Base-by-base conservation (phyloP, 2,329 filamentous ascomycete genomes). In the Beauveria rudraprayagi region DNA sequence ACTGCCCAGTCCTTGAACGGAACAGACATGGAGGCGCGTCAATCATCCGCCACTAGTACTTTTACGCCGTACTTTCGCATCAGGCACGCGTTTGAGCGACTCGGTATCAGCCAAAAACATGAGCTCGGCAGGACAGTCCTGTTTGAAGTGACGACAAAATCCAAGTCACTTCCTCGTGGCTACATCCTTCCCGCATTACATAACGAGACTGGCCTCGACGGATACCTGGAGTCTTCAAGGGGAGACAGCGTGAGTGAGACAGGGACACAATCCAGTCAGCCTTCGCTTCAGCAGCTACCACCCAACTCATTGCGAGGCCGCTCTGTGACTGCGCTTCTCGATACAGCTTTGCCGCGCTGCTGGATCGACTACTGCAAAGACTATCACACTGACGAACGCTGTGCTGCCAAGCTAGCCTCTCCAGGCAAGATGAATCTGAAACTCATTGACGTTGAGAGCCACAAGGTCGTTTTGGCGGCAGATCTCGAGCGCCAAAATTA, bases 31-130 rank as follows among this genome's bases (percentile, higher is more conserved):
- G 46, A 34, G 19, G n/a, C 52, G 24, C 53, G 26, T 14, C 37
- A 47, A 17, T 9, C 9, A 19, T 3, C 57, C 17, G 28, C 28
- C 19, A 69, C 67, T 8, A 69, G 69, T 63, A 75, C 71, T 55
- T 75, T 73, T 52, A 72, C 72, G 9, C 73, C 73, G 1, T 75
- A 75, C 60, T 61, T 75, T 60, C 72, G 73, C 60, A 74, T 75
- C 48, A 69, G 73, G 24, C 68, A 70, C 52, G 73, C 73, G 3
- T 75, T 75, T 62, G 73, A 75, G 67, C 68, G 71, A 16, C 66
- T 75, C 16, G 73, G 72, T 44, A 67, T 74, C 9, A 64, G 67
- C 26, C 73, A 75, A 66, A 73, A 72, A 65, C 73, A 75, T 61
- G 69, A 70, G 54, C 69, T 75, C 6, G 72, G 72, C 43, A 67